Percentiles rank a stretch among this genome's conserved stretches.
These are phyloP conservation scores for Erodium maritimum DNA, from an alignment of 345 rosid genomes.

Conservation along the genomic window DNA sequence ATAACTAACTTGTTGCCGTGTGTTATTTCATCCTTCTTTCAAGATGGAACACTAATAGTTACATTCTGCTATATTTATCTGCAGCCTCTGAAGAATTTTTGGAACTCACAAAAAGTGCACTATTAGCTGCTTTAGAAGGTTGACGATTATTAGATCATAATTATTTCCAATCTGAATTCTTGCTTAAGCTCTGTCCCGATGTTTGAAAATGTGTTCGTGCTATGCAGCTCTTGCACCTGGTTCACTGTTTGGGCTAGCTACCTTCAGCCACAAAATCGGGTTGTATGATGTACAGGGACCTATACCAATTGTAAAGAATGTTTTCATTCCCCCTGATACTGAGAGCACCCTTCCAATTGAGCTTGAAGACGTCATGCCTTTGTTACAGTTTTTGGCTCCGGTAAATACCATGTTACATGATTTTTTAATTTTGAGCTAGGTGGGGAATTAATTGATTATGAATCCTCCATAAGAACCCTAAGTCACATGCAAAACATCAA, in stretches of 20 bases:
- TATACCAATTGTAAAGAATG: conserved; percentile 75
- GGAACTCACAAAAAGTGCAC: conserved; percentile 92
- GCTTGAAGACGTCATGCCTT: conserved; percentile 92
- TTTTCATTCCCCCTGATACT: conserved; percentile 61
- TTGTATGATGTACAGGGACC: conserved; percentile 96
- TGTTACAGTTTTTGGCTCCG: conserved; percentile 83
- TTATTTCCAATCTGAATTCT: conserved; percentile 5
- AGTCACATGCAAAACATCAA: not conserved
- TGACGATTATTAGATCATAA: conserved; percentile 6
- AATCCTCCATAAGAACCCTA: not conserved
- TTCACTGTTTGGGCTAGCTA: conserved; percentile 78
- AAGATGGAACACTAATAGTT: not conserved
- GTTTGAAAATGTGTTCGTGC: conserved; percentile 5
- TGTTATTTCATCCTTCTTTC: not conserved
- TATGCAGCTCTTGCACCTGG: conserved; percentile 79
- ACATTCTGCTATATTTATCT: conserved; percentile 7
- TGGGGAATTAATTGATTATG: not conserved
- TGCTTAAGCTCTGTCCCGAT: conserved; percentile 7
- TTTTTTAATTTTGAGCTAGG: not conserved
- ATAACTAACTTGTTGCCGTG: not conserved
- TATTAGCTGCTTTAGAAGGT: conserved; percentile 94
- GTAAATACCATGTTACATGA: conserved; percentile 25
- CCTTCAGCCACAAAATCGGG: conserved; percentile 90
- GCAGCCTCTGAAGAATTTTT: conserved; percentile 95
- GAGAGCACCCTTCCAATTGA: conserved; percentile 57